Evolutionary conservation across 202 grass and related monocot species (phyloP), one percentile per base, ranked within the genome.

Genomic region (Carex sylvatica): DNA sequence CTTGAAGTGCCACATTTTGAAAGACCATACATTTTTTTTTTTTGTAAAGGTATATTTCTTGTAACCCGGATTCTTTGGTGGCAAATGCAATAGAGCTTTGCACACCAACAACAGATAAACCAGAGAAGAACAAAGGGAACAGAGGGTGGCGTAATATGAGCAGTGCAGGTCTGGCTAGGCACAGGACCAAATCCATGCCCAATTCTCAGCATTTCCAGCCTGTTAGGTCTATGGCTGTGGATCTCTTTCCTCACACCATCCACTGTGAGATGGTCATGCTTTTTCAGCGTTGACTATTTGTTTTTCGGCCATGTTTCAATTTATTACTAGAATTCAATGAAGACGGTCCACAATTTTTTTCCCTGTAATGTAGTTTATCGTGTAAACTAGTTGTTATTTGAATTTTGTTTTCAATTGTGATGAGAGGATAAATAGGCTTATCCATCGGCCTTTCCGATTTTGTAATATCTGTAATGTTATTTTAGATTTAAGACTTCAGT

Each of bases 221-320:
- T 5, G 90, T 91, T 71, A 98, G 84, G 69, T 91, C 87, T 9
- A 98, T 92, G 95, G 95, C 95, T 0, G 95, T 98, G 6, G 95
- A 98, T 82, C 69, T 98, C 56, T 98, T 98, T 74, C 95, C 95
- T 56, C 95, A 98, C 60, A 95, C 95, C 68, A 74, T 59, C 1
- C 95, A 98, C 59, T 98, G 92, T 12, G 92, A 98, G 80, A 90
- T 93, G 95, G 92, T 95, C 42, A 98, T 98, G 95, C 92, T 93
- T 82, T 90, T 98, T 4, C 88, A 98, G 84, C 86, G 95, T 51
- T 98, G 89, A 77, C 15, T n/a, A 20, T 77, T 77, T 69, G 2
- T 11, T 44, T 38, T 55, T 16, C 6, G 23, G 44, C 4, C 4
- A 53, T 18, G 30, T 30, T 56, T 16, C 35, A 77, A 77, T 77